A percentile compares a stretch with the other conserved stretches of the same genome.
These are phyloP conservation scores for Aspergillus calidoustus DNA, from an alignment of 2,329 filamentous ascomycete genomes.

Conservation along the genomic window DNA sequence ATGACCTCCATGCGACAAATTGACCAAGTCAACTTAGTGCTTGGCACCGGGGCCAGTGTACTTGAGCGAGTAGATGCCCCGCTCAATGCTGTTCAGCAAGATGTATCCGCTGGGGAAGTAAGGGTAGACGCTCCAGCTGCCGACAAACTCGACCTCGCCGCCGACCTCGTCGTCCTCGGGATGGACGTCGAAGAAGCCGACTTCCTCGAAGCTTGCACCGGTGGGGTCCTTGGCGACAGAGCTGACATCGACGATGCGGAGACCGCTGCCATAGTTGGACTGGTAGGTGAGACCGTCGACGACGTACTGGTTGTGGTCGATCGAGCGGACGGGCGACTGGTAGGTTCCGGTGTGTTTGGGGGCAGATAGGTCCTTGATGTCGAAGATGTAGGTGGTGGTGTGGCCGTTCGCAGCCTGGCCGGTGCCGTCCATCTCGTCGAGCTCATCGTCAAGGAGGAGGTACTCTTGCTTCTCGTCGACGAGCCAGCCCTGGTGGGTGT, in stretches of 20 bases:
- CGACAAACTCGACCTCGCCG: conserved; percentile 23
- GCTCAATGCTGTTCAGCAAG: conserved; percentile 26
- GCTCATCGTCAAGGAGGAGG: conserved; percentile 26
- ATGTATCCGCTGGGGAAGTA: conserved; percentile 23
- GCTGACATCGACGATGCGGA: conserved; percentile 25
- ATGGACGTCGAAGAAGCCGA: conserved; percentile 25
- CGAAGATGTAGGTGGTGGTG: conserved; percentile 28
- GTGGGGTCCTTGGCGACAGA: conserved; percentile 22
- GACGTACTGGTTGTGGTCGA: conserved; percentile 30
- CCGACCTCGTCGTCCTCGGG: conserved; percentile 22
- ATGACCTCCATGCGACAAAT: no score
- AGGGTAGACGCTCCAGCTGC: conserved; percentile 27
- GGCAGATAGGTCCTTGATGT: conserved; percentile 19
- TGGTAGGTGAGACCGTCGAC: conserved; percentile 24
- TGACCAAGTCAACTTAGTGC: background rate
- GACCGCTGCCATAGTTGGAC: conserved; percentile 25
- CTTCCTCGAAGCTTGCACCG: conserved; percentile 20
- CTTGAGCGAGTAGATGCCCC: conserved; percentile 26
- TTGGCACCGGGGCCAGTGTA: conserved; percentile 18
- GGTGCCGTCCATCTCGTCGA: conserved; percentile 23
- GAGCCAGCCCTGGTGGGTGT: conserved; percentile 28
- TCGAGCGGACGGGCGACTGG: conserved; percentile 25
- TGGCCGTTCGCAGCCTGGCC: conserved; percentile 26
- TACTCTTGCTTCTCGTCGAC: conserved; percentile 20
- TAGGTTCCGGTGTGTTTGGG: conserved; percentile 25